A percentile compares a stretch with the other conserved stretches of the same genome.
Conservation (phyloP, 257 asterid species). For the Cordia subcordata region DNA sequence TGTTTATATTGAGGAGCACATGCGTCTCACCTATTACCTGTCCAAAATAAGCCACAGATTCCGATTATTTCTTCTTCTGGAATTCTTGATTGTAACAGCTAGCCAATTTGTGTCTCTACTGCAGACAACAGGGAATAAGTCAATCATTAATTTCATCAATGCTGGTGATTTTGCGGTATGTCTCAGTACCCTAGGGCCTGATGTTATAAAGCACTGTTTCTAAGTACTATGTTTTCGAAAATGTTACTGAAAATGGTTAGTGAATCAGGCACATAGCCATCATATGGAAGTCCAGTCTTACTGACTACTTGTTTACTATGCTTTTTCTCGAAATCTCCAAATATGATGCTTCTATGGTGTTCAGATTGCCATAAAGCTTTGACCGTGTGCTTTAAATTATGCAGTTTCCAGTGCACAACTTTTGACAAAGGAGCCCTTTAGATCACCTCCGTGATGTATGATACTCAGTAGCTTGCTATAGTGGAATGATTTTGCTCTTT, state of each 20-base stretch:
- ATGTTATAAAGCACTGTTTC: no score
- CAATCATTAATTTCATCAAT: conserved; percentile 62
- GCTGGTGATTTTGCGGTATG: conserved; percentile 83
- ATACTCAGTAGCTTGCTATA: not conserved
- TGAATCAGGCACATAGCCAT: no score
- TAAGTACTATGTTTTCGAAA: not conserved
- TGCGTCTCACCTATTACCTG: conserved; percentile 51
- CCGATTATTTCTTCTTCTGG: conserved; percentile 67
- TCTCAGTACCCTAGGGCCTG: not conserved
- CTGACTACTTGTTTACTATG: no score
- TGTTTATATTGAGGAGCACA: conserved; percentile 71
- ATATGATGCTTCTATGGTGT: not conserved
- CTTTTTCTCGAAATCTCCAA: no score
- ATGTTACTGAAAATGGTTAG: not conserved
- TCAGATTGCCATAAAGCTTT: not conserved
- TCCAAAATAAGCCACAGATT: conserved; percentile 86
- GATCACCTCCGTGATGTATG: no score
- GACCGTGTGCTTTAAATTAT: not conserved
- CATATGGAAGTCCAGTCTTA: no score
- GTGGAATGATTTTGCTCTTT: conserved; percentile 7
- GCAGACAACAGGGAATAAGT: conserved; percentile 64
- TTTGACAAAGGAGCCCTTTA: not conserved
- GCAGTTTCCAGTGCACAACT: not conserved
- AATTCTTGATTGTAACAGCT: conserved; percentile 60
- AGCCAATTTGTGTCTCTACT: conserved; percentile 61